phyloP scores from a whole-genome alignment of 2,329 filamentous ascomycete genomes.

The Pseudohalonectria lignicola region DNA sequence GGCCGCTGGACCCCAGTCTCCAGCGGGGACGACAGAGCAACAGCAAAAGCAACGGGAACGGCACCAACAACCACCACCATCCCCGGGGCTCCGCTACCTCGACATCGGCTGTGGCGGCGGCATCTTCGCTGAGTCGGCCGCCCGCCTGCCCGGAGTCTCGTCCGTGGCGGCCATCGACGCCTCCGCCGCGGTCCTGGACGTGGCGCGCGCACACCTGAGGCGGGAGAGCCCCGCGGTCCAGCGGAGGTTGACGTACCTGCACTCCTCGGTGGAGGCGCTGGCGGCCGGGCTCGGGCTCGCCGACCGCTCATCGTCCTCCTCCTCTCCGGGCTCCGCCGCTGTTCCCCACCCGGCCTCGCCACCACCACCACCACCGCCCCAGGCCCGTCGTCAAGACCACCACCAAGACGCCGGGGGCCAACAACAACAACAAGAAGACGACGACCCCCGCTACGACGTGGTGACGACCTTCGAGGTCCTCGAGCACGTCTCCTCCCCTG shows the following conservation, averaged over 20 bases:
- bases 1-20: too few relatives aligned
- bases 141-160: constrained; percentile 50
- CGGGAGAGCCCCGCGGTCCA: constrained; percentile 56
- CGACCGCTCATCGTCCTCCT: too few relatives aligned
- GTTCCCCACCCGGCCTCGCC: too few relatives aligned
- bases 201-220: constrained; percentile 66
- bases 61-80: too few relatives aligned
- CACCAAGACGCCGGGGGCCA: background rate
- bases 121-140: constrained; percentile 86
- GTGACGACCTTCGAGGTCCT: constrained; percentile 90
- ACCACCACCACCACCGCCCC: too few relatives aligned
- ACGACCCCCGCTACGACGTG: constrained; percentile 49
- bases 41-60: too few relatives aligned
- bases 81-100: constrained; percentile 53
- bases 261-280: constrained; percentile 67
- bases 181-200: constrained; percentile 57
- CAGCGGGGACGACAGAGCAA: too few relatives aligned
- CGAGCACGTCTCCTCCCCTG: constrained; percentile 75
- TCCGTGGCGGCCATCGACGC: constrained; percentile 71
- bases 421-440: background rate
- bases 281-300: constrained; percentile 21
- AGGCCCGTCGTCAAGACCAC: constrained; percentile 21
- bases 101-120: constrained; percentile 94
- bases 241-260: constrained; percentile 58
- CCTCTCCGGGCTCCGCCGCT: background rate